Conservation (phyloP, 805 yeast genomes). For the Blastobotrys mokoenaii region DNA sequence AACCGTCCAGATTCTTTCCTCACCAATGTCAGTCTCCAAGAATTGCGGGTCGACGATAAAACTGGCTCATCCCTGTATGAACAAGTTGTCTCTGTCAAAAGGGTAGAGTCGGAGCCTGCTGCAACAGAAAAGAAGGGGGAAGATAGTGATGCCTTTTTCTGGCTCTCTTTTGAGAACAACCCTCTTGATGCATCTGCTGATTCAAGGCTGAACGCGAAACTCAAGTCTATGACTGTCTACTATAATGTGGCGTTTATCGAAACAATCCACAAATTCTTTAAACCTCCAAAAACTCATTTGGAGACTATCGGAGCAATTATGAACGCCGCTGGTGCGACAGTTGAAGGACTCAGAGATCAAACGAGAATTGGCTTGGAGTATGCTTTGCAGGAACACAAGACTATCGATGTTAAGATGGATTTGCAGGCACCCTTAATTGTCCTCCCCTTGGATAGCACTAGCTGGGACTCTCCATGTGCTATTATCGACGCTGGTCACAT, state of each 20-base stretch:
- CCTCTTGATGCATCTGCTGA: conserved; percentile 84
- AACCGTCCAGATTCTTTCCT: conserved; percentile 75
- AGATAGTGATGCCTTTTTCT: conserved; percentile 57
- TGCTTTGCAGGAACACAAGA: conserved; percentile 90
- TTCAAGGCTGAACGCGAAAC: conserved; percentile 59
- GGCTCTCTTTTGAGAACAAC: conserved; percentile 71
- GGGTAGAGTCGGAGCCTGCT: conserved; percentile 34
- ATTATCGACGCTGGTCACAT: conserved; percentile 95
- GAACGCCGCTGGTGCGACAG: conserved; percentile 91
- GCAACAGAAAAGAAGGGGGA: neutral
- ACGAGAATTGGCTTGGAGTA: conserved; percentile 89
- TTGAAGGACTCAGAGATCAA: conserved; percentile 82
- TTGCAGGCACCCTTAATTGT: conserved; percentile 89
- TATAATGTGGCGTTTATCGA: conserved; percentile 82
- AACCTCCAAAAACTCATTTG: conserved; percentile 75
- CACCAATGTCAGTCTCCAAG: conserved; percentile 65
- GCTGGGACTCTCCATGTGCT: conserved; percentile 80
- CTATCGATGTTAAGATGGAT: conserved; percentile 76
- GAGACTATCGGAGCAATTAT: conserved; percentile 86
- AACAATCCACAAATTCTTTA: conserved; percentile 65
- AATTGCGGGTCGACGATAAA: conserved; percentile 82
- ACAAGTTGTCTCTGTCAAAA: conserved; percentile 67
- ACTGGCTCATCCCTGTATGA: conserved; percentile 71
- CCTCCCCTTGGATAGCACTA: conserved; percentile 71
- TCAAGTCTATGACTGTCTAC: conserved; percentile 81